Conservation (phyloP, 148 eudicot species). For the Agrostemma githago region DNA sequence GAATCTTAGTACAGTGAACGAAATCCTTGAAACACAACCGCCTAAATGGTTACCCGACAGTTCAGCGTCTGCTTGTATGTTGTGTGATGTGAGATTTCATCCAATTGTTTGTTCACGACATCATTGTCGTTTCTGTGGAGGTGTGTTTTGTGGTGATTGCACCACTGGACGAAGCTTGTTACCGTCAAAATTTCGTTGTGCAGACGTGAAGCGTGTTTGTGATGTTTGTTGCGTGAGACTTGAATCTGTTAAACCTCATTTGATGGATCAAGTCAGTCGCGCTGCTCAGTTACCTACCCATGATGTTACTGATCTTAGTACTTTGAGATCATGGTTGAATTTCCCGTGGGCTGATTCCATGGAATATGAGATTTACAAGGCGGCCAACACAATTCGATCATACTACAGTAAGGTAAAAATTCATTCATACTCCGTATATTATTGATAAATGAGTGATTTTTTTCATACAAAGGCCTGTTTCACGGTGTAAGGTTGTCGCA, state of each 20-base stretch:
- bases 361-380: constrained; percentile 72
- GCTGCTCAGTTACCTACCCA: constrained; percentile 61
- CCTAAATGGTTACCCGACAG: constrained; percentile 74
- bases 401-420: constrained; percentile 38
- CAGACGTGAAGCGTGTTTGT: constrained; percentile 59
- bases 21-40: constrained; percentile 53
- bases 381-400: constrained; percentile 51
- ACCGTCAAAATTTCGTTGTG: constrained; percentile 41
- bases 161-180: constrained; percentile 60
- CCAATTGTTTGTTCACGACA: constrained; percentile 64
- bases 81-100: constrained; percentile 58
- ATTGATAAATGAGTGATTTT: neutral
- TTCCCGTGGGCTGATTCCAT: constrained; percentile 64
- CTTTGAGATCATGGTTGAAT: constrained; percentile 65
- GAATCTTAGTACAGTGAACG: constrained; percentile 32
- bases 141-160: constrained; percentile 58
- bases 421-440: too few species aligned
- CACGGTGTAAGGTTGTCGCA: neutral
- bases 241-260: constrained; percentile 50
- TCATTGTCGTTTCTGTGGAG: constrained; percentile 78
- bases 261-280: constrained; percentile 61
- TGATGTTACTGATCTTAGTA: constrained; percentile 62
- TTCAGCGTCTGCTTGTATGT: constrained; percentile 57
- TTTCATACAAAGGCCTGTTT: neutral
- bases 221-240: constrained; percentile 71